Percentiles rank a stretch among this genome's conserved stretches.
phyloP scores from a whole-genome alignment of 2,329 filamentous ascomycete genomes.

The Ophiostoma ulmi region DNA sequence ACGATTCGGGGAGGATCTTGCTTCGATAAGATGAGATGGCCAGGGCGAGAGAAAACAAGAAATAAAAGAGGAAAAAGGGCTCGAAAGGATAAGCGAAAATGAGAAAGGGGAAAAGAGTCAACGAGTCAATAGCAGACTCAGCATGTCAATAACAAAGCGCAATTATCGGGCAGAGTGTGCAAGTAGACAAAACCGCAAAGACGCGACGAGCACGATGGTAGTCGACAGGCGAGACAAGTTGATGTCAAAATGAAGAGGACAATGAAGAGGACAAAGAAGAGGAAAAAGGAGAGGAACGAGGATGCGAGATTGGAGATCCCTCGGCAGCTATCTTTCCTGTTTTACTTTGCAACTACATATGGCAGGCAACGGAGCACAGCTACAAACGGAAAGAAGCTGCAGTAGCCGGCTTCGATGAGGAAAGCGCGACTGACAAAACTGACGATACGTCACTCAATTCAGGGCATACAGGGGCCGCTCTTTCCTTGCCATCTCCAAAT shows the following conservation, averaged over 20 bases:
- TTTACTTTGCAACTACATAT: background rate
- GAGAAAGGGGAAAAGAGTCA: background rate
- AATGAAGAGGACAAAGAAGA: background rate
- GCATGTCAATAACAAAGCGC: background rate
- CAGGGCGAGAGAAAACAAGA: background rate
- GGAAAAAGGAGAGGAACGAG: background rate
- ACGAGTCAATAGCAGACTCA: background rate
- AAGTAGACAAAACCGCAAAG: background rate
- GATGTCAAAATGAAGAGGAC: background rate
- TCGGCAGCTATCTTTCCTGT: background rate
- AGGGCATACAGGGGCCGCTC: background rate
- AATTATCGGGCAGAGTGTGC: background rate
- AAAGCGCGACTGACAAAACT: conserved; percentile 9
- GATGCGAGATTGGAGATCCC: background rate
- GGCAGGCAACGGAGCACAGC: background rate
- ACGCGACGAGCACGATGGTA: background rate
- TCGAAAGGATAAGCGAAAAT: background rate
- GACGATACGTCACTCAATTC: background rate
- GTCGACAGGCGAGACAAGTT: background rate
- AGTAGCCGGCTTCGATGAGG: background rate
- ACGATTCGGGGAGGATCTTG: background rate
- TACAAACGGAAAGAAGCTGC: conserved; percentile 3
- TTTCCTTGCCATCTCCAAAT: background rate
- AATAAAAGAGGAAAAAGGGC: background rate
- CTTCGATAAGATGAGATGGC: background rate